These are phyloP conservation scores for Penicillium sp. DNA, from an alignment of 2,329 filamentous ascomycete species.

Conservation along the genomic window DNA sequence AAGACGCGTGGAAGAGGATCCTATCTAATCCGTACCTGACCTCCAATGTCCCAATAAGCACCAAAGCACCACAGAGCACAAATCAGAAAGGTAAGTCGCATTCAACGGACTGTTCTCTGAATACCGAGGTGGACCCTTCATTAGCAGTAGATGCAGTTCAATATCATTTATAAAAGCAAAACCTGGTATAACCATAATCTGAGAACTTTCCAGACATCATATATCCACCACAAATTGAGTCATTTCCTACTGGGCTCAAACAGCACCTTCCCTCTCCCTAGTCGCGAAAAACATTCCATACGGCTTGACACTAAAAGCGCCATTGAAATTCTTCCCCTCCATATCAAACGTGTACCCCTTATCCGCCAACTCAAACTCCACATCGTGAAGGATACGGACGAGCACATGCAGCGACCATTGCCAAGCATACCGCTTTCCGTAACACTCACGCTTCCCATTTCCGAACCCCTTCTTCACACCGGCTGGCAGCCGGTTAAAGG, in stretches of 20 bases:
- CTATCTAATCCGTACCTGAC: too few species aligned
- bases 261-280: not conserved
- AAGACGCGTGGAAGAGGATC: too few species aligned
- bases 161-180: not conserved
- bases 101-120: too few species aligned
- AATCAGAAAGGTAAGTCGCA: too few species aligned
- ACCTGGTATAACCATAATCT: not conserved
- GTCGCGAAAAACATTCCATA: conserved; percentile 3
- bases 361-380: conserved; percentile 64
- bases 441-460: conserved; percentile 68
- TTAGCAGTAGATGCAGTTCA: not conserved
- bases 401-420: conserved; percentile 66
- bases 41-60: too few species aligned
- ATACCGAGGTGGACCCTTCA: too few species aligned
- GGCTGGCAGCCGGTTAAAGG: conserved; percentile 63
- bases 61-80: too few species aligned
- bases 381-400: conserved; percentile 66
- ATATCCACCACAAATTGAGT: not conserved
- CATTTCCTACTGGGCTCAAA: too few species aligned
- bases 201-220: not conserved
- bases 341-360: conserved; percentile 41
- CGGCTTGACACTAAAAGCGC: conserved; percentile 32
- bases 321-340: conserved; percentile 40
- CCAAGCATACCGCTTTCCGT: conserved; percentile 71
- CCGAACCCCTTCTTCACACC: conserved; percentile 71